Evolutionary conservation across 345 rosid genomes (phyloP).

Genomic region (Aquilaria malaccensis): DNA sequence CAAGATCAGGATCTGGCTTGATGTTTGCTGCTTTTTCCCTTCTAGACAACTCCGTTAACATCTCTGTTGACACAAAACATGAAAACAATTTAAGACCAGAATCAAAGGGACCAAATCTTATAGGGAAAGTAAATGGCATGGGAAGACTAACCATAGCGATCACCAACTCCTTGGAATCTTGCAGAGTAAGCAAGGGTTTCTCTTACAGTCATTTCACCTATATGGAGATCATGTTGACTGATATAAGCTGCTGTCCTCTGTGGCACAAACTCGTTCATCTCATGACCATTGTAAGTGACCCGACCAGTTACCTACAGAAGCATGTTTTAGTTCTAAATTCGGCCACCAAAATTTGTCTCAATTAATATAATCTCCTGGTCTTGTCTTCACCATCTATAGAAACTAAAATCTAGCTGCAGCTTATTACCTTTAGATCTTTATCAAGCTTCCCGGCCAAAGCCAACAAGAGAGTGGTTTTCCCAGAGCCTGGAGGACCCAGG

Average conservation of each 20-base stretch:
- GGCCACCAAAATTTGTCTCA: background rate
- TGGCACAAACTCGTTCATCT: slow-evolving; percentile 53
- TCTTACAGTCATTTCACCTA: slow-evolving; percentile 57
- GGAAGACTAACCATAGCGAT: slow-evolving; percentile 36
- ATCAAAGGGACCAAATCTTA: background rate
- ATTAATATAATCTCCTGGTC: background rate
- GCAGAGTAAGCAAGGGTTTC: slow-evolving; percentile 78
- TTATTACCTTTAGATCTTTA: slow-evolving; percentile 40
- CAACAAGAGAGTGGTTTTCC: slow-evolving; percentile 71
- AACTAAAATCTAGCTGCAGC: background rate
- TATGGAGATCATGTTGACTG: slow-evolving; percentile 62
- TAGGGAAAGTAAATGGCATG: too few species aligned
- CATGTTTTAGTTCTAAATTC: slow-evolving; percentile 8
- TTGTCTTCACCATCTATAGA: background rate
- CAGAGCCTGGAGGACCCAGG: slow-evolving; percentile 85
- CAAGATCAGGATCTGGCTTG: slow-evolving; percentile 76
- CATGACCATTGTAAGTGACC: slow-evolving; percentile 57
- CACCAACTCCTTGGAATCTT: slow-evolving; percentile 68
- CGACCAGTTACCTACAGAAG: slow-evolving; percentile 35
- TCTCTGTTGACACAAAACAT: slow-evolving; percentile 28
- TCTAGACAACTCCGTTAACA: slow-evolving; percentile 62
- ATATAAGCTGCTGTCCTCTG: slow-evolving; percentile 64
- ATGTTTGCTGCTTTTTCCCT: slow-evolving; percentile 79
- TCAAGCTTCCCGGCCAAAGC: slow-evolving; percentile 82
- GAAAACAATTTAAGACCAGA: background rate